Evolutionary conservation across 2,329 filamentous ascomycete genomes (phyloP), one percentile per base, ranked within the genome.

Genomic region (Sporothrix protearum): DNA sequence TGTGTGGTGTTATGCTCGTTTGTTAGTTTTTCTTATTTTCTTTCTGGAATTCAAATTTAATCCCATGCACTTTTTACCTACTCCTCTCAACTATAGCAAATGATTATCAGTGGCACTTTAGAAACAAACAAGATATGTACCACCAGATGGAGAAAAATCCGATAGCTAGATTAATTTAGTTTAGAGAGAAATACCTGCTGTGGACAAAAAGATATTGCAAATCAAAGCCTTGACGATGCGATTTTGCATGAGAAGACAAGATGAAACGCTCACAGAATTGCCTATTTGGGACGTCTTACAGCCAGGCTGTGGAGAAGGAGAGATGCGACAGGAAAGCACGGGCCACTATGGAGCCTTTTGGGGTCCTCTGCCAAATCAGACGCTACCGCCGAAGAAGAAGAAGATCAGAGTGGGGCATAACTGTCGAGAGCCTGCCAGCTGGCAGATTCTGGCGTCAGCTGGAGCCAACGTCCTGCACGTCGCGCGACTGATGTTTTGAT

Each of bases 271-370:
- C 36, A 16, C 10, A 55, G 12, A 57, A 69, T 69, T 69, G 67
- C 67, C 67, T 69, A 69, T 69, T 69, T 59, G 67, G 67, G 67
- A 69, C 47, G 67, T 69, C 67, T 69, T 69, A 69, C 67, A 69
- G 64, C 19, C 19, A 68, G 5, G 16, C 16, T 66, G 63, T 53
- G 64, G 64, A 68, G 64, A 39, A 1, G 2, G 22, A 12, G 8
- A 25, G 63, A 67, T 14, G 33, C 63, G 63, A 67, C 22, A 49
- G 63, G 63, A 51, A 25, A 25, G 59, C 59, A 64, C 59, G 59
- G 59, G 59, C 59, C 59, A 64, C 36, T 28, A 25, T 16, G 10
- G 22, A 22, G 4, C 12, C 59, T 28, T 7, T 33, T 3, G 57
- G 25, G 19, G 9, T 45, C 6, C n/a, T 3, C n/a, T n/a, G 59